Percentiles rank a stretch among this genome's conserved stretches.
Conservation (phyloP, 2,329 filamentous ascomycete species). For the Anthostomella pinea region DNA sequence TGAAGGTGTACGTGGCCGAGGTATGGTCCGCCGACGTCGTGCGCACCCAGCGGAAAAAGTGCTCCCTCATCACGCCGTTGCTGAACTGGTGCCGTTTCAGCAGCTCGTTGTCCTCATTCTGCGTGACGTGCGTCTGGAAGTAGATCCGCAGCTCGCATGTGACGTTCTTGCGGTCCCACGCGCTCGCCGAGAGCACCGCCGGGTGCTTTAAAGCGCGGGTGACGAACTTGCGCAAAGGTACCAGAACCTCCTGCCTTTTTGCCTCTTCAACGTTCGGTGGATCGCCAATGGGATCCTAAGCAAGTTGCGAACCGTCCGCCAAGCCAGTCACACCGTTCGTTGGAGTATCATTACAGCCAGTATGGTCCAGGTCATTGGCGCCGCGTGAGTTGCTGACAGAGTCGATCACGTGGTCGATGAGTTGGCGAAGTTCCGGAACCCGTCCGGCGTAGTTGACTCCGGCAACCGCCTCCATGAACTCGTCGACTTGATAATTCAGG, state of each 20-base stretch:
- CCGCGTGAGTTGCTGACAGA: background rate
- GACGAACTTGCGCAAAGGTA: conserved; percentile 8
- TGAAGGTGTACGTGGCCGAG: conserved; percentile 11
- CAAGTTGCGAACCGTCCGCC: no score
- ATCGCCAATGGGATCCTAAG: no score
- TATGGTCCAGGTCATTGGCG: background rate
- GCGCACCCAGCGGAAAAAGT: conserved; percentile 15
- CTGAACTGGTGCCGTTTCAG: background rate
- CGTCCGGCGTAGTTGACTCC: background rate
- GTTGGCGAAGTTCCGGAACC: conserved; percentile 1
- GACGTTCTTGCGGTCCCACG: conserved; percentile 6
- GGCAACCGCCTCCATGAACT: conserved; percentile 16
- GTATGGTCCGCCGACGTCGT: conserved; percentile 19
- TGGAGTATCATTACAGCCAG: background rate
- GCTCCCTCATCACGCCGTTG: background rate
- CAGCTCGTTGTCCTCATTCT: conserved; percentile 10
- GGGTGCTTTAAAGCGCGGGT: conserved; percentile 6
- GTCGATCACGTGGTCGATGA: conserved; percentile 7
- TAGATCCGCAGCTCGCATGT: conserved; percentile 9
- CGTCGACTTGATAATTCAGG: conserved; percentile 15
- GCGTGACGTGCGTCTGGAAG: conserved; percentile 11
- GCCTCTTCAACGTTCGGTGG: no score
- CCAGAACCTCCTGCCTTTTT: no score
- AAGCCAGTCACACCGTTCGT: no score
- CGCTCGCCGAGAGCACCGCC: conserved; percentile 2